A percentile compares a stretch with the other conserved stretches of the same genome.
Conservation (phyloP, 192 early-diverging fungal species). For the Backusella australiensis region DNA sequence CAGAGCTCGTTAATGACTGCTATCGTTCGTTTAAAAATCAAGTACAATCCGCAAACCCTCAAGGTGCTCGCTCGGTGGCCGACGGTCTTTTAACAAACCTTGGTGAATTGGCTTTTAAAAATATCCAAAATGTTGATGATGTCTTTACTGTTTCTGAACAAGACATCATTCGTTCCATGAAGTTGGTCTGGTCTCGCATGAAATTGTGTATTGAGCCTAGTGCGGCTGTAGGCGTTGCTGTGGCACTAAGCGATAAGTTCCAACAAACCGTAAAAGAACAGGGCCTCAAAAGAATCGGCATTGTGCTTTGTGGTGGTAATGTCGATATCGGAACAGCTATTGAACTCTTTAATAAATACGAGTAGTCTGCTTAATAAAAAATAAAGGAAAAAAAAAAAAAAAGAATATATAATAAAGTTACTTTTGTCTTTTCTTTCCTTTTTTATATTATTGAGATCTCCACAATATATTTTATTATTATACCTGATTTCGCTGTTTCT, state of each 20-base stretch:
- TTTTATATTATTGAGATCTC: too few species aligned
- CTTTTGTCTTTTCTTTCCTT: too few species aligned
- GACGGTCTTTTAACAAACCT: conserved; percentile 50
- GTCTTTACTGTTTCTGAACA: conserved; percentile 53
- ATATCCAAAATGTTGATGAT: conserved; percentile 49
- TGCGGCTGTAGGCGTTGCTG: conserved; percentile 49
- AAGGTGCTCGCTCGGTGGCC: conserved; percentile 37
- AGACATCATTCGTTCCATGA: conserved; percentile 49
- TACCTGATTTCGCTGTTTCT: background rate
- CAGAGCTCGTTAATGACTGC: conserved; percentile 38
- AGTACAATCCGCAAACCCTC: background rate
- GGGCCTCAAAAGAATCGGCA: conserved; percentile 43
- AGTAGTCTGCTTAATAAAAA: background rate
- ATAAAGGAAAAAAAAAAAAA: background rate
- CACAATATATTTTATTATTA: too few species aligned
- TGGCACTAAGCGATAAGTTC: conserved; percentile 44
- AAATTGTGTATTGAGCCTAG: conserved; percentile 55
- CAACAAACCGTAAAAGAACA: background rate
- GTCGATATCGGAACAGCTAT: conserved; percentile 38
- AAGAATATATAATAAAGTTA: too few species aligned
- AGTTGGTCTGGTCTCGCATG: conserved; percentile 47
- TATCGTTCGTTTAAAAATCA: conserved; percentile 28
- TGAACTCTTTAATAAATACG: conserved; percentile 21
- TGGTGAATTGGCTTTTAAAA: conserved; percentile 44
- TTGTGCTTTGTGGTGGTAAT: conserved; percentile 54